Percentiles rank a stretch among this genome's conserved stretches.
phyloP scores from a whole-genome alignment of 805 yeast species.

The Peterozyma toletana region DNA sequence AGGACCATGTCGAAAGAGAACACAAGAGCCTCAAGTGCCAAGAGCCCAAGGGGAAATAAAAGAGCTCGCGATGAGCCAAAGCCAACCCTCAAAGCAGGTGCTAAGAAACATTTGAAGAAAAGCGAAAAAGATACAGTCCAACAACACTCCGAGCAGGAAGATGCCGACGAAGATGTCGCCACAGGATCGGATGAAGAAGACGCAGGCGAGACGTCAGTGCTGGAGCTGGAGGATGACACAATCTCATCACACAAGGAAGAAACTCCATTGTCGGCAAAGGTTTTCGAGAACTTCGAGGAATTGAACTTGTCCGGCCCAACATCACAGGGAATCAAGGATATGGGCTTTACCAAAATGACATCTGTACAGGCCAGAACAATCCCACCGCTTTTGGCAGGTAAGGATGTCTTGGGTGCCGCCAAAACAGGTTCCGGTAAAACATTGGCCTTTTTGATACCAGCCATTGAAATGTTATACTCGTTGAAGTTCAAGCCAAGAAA shows the following conservation, averaged over 20 bases:
- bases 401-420: slow-evolving; percentile 99
- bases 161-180: too few relatives aligned
- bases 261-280: slow-evolving; percentile 3
- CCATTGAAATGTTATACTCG: slow-evolving; percentile 85
- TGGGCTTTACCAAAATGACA: slow-evolving; percentile 93
- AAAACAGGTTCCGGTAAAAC: slow-evolving; percentile 99
- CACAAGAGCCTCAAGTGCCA: too few relatives aligned
- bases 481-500: slow-evolving; percentile 94
- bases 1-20: too few relatives aligned
- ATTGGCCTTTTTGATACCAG: slow-evolving; percentile 90
- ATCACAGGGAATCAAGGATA: slow-evolving; percentile 65
- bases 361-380: slow-evolving; percentile 92
- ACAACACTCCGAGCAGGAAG: too few relatives aligned
- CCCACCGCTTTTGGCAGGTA: slow-evolving; percentile 93
- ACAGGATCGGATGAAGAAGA: not conserved
- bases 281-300: slow-evolving; percentile 31
- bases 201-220: not conserved
- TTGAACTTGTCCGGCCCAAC: slow-evolving; percentile 78
- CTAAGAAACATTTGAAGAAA: too few relatives aligned
- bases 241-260: too few relatives aligned
- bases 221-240: too few relatives aligned
- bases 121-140: too few relatives aligned
- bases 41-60: too few relatives aligned
- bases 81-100: too few relatives aligned
- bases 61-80: too few relatives aligned